Evolutionary conservation across 768 basidiomycete genomes (phyloP), one percentile per base, ranked within the genome.

Genomic region (Lanmaoa rubissima): DNA sequence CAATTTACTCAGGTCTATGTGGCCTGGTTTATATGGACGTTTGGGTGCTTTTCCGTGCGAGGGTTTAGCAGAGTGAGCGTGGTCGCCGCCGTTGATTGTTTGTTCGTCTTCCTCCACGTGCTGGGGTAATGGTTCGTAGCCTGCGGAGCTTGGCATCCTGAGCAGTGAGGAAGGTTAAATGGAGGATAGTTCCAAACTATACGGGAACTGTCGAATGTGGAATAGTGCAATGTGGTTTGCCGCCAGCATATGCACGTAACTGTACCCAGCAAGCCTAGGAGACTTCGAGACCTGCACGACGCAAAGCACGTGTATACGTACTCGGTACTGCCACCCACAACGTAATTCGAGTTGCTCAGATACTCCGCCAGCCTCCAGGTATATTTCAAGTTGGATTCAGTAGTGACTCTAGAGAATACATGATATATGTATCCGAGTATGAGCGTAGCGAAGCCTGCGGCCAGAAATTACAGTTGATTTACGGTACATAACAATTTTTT

Each of bases 1-100:
- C 55, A 93, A 69, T 65, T 90, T 90, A 40, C 83, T 80, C 55
- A 93, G 74, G 78, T 93, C 91, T 65, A 93, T 88, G 64, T 82
- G 83, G 43, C 85, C 85, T 44, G 86, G 81, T 54, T 80, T 73
- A 34, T 64, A 68, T 28, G 71, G 58, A 40, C 74, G 73, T 49
- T 75, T 74, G 34, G 54, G 59, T 12, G 68, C 58, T 36, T 65
- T 65, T 48, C 68, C 62, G 34, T 66, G 60, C 21, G 70, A 61
- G 46, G 70, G 62, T 51, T 71, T 59, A 56, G 58, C 39, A 55
- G 63, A 21, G 55, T 46, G 69, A 54, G 50, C 64, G 58, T 58
- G 54, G 16, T 73, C 66, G 21, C 65, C 73, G 21, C 74, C 73
- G 32, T 79, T 73, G 34, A 71, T 60, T 6, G 63, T 72, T 39